Base-by-base conservation (phyloP, 2,329 filamentous ascomycete species). In the Periglandula ipomoeae region DNA sequence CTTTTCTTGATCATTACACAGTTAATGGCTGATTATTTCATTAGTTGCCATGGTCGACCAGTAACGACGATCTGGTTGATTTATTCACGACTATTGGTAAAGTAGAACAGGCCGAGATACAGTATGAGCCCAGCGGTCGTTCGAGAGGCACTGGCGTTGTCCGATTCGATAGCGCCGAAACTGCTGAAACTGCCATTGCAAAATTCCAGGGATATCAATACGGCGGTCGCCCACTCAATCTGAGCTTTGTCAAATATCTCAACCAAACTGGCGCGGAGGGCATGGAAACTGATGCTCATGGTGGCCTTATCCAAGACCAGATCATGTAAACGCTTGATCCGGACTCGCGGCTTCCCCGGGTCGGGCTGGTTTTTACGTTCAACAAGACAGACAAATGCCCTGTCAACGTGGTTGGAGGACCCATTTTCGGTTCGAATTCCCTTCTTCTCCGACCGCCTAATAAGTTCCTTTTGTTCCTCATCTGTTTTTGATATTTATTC, bases 181-280 rank as follows among this genome's bases (percentile, higher is more conserved):
- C 89, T 54, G 89, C 93, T 1, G 89, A 95, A 59, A 96, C 89
- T 20, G 85, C 91, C 41, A 97, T 98, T 60, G 81, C 88, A 61
- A 98, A 98, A 67, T 98, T 98, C 73, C 91, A 93, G 58, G 89
- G 89, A 49, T 98, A 98, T 65, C 88, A 95, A 66, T 98, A 98
- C 61, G 93, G 93, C 56, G 90, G 90, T 48, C 89, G 93, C 57
- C 93, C 93, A 59, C 82, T 98, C 52, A 89, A 90, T 50, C 76
- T 98, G 61, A 91, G 84, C 66, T 97, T 87, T 62, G 91, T 96
- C 73, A 94, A 93, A 69, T 97, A 97, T 69, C 74, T 87, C 56
- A 91, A 85, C 63, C 74, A 79, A 47, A 76, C 80, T 37, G 75
- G 75, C 44, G 72, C 70, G 54, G 85, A 90, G 55, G 78, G 74